These are phyloP conservation scores for Dendrocalamus sinicus DNA, from an alignment of 176 grass and related monocot species.

Conservation along the genomic window DNA sequence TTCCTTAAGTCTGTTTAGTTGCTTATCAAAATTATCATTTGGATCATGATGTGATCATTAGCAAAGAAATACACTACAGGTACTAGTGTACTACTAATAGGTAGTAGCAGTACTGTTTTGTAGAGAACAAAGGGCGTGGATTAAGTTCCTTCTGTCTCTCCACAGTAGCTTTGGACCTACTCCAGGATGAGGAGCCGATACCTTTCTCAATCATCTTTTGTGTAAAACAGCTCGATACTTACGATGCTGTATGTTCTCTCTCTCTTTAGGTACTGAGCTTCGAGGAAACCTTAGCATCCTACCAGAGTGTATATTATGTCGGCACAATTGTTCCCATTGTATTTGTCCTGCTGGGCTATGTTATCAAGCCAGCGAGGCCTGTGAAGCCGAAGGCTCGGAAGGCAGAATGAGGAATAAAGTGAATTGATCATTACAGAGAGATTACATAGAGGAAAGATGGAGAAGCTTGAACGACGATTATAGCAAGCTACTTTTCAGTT, in stretches of 20 bases:
- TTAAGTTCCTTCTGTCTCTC: neutral
- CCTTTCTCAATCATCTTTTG: neutral
- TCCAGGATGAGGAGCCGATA: neutral
- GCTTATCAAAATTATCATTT: slow-evolving; percentile 15
- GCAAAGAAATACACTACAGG: slow-evolving; percentile 4
- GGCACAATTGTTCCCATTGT: slow-evolving; percentile 83
- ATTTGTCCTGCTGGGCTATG: slow-evolving; percentile 64
- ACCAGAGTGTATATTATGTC: slow-evolving; percentile 82
- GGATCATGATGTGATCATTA: slow-evolving; percentile 9
- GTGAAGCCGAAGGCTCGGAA: slow-evolving; percentile 72
- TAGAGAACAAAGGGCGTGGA: neutral
- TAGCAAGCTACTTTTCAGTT: slow-evolving; percentile 40
- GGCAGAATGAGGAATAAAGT: slow-evolving; percentile 56
- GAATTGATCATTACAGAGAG: slow-evolving; percentile 13
- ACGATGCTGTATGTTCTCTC: slow-evolving; percentile 5
- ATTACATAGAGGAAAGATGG: slow-evolving; percentile 32
- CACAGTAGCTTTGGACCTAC: neutral
- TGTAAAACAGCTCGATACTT: neutral
- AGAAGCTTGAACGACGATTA: slow-evolving; percentile 29
- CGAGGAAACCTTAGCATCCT: slow-evolving; percentile 86
- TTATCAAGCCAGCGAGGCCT: slow-evolving; percentile 82
- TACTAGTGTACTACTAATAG: neutral
- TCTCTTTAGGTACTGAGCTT: slow-evolving; percentile 82
- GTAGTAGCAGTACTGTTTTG: neutral
- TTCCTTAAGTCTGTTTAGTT: neutral